These are phyloP conservation scores for Aphanocladium album DNA, from an alignment of 2,329 filamentous ascomycete genomes.

Conservation along the genomic window DNA sequence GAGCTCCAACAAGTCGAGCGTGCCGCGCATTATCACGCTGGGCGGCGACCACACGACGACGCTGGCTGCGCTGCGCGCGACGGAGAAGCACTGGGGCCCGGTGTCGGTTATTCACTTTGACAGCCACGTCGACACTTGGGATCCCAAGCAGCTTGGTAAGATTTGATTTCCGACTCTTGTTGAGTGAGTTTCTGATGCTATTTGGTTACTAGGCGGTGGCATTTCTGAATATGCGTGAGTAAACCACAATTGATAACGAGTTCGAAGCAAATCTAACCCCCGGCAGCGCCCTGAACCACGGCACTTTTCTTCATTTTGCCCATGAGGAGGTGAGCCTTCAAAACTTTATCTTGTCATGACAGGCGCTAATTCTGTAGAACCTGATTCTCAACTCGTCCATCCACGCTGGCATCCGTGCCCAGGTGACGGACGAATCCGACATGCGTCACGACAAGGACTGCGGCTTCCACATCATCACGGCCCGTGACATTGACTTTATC, in stretches of 20 bases:
- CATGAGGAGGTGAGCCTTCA: slow-evolving; percentile 18
- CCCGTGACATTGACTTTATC: slow-evolving; percentile 67
- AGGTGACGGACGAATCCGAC: slow-evolving; percentile 47
- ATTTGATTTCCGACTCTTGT: background rate
- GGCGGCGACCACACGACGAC: slow-evolving; percentile 68
- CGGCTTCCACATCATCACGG: slow-evolving; percentile 20
- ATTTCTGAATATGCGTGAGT: slow-evolving; percentile 19
- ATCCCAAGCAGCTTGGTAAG: slow-evolving; percentile 18
- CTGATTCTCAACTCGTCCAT: slow-evolving; percentile 67
- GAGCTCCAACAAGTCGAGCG: slow-evolving; percentile 12
- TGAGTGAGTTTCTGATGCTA: background rate
- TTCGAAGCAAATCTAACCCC: background rate
- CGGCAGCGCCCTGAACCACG: slow-evolving; percentile 20
- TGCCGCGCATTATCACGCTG: slow-evolving; percentile 49
- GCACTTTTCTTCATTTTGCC: slow-evolving; percentile 22
- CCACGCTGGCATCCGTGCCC: slow-evolving; percentile 73
- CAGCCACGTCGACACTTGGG: slow-evolving; percentile 40
- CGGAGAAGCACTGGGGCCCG: slow-evolving; percentile 54
- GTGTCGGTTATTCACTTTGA: slow-evolving; percentile 69
- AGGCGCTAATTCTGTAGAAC: slow-evolving; percentile 6
- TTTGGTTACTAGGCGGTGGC: slow-evolving; percentile 14
- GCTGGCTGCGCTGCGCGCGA: slow-evolving; percentile 59
- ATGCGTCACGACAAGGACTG: slow-evolving; percentile 20
- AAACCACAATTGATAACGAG: background rate
- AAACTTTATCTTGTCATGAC: background rate